Conservation (phyloP, 768 basidiomycete genomes). For the Phanerochaete carnosa region DNA sequence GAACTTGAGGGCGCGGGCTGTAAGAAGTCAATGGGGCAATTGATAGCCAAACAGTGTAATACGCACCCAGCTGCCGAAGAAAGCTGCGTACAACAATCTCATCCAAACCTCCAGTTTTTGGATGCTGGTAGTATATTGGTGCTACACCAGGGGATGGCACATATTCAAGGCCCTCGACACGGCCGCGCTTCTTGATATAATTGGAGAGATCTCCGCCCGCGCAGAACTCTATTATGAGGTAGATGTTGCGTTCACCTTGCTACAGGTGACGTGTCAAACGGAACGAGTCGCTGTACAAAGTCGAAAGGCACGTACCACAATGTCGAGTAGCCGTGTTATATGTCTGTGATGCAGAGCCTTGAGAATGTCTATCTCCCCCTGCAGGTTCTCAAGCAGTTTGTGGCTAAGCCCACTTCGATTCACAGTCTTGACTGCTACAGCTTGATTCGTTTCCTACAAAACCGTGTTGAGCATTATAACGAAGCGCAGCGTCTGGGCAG, state of each 20-base stretch:
- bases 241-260: slow-evolving; percentile 77
- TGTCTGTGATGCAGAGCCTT: slow-evolving; percentile 91
- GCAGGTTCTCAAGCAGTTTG: slow-evolving; percentile 96
- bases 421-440: slow-evolving; percentile 94
- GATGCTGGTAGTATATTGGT: slow-evolving; percentile 87
- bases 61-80: slow-evolving; percentile 81
- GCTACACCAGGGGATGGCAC: slow-evolving; percentile 64
- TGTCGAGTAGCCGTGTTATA: slow-evolving; percentile 90
- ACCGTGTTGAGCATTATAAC: not conserved
- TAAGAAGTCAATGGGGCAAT: not conserved
- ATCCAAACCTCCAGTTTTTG: slow-evolving; percentile 84
- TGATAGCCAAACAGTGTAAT: not conserved
- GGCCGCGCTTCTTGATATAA: slow-evolving; percentile 97
- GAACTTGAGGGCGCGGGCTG: slow-evolving; percentile 92
- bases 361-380: slow-evolving; percentile 95
- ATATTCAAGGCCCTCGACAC: slow-evolving; percentile 86
- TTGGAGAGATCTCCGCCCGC: slow-evolving; percentile 93
- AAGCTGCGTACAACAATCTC: slow-evolving; percentile 91
- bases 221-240: slow-evolving; percentile 97
- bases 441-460: slow-evolving; percentile 65
- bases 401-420: slow-evolving; percentile 81
- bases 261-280: slow-evolving; percentile 22
- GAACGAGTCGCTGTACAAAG: not conserved
- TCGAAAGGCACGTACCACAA: slow-evolving; percentile 58
- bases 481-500: not conserved